A percentile compares a stretch with the other conserved stretches of the same genome.
Conservation (phyloP, 192 early-diverging fungal species). For the Umbelopsis ramanniana region DNA sequence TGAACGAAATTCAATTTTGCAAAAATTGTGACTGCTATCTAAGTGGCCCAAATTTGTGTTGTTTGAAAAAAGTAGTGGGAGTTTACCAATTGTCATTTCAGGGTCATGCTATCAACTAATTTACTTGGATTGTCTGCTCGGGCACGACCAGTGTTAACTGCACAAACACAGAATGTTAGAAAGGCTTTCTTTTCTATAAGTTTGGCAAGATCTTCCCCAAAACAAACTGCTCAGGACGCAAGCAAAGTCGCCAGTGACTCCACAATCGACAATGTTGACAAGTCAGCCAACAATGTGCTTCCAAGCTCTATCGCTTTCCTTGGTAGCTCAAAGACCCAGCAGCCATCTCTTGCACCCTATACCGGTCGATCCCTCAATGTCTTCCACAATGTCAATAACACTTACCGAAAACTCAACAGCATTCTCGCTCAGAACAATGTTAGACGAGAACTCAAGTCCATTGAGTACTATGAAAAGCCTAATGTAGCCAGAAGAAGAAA, state of each 20-base stretch:
- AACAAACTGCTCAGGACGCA: neutral
- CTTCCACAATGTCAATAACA: slow-evolving; percentile 35
- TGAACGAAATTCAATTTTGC: neutral
- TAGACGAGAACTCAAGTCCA: slow-evolving; percentile 57
- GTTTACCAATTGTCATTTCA: neutral
- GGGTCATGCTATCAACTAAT: slow-evolving; percentile 7
- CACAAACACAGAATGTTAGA: neutral
- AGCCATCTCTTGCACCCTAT: slow-evolving; percentile 42
- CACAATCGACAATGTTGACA: neutral
- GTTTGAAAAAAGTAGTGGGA: neutral
- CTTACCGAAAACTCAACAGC: slow-evolving; percentile 60
- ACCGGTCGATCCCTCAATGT: slow-evolving; percentile 61
- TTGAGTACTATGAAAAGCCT: slow-evolving; percentile 70
- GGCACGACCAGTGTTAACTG: neutral
- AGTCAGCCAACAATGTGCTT: slow-evolving; percentile 6
- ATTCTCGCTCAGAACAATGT: slow-evolving; percentile 62
- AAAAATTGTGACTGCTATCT: slow-evolving; percentile 16
- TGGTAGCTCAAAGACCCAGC: slow-evolving; percentile 30
- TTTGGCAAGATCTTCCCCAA: neutral
- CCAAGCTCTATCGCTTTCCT: slow-evolving; percentile 3
- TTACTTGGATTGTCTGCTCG: neutral
- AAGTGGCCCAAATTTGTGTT: neutral
- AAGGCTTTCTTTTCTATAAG: neutral
- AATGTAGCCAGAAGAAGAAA: slow-evolving; percentile 64
- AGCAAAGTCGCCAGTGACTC: neutral